Percentiles rank a stretch among this genome's conserved stretches.
Conservation (phyloP, 768 basidiomycete species). For the Pulveroboletus sp. region DNA sequence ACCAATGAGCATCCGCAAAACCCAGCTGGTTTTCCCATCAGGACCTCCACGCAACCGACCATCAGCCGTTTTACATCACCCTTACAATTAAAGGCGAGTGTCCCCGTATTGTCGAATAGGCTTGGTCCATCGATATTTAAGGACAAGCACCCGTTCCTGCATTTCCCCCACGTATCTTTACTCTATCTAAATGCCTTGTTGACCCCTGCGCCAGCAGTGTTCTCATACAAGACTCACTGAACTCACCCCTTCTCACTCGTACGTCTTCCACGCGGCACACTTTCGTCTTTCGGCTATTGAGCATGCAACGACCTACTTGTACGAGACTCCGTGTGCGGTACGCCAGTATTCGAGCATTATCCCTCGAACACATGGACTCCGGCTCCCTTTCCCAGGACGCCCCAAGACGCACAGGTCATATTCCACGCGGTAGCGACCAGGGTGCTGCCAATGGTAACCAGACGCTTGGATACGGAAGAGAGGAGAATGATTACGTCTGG, state of each 20-base stretch:
- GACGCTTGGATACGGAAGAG: slow-evolving; percentile 73
- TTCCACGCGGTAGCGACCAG: slow-evolving; percentile 65
- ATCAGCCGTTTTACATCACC: slow-evolving; percentile 34
- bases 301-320: slow-evolving; percentile 69
- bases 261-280: slow-evolving; percentile 16
- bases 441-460: slow-evolving; percentile 60
- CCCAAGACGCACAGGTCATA: slow-evolving; percentile 65
- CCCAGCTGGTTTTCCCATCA: slow-evolving; percentile 23
- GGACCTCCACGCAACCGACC: slow-evolving; percentile 25
- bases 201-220: slow-evolving; percentile 20
- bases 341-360: neutral
- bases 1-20: slow-evolving; percentile 17
- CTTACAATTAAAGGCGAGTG: slow-evolving; percentile 28
- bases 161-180: slow-evolving; percentile 7
- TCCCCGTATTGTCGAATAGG: slow-evolving; percentile 16
- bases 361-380: neutral
- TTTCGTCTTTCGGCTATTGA: slow-evolving; percentile 10
- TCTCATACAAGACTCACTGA: slow-evolving; percentile 28
- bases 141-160: slow-evolving; percentile 16
- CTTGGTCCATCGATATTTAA: slow-evolving; percentile 27
- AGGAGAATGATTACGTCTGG: slow-evolving; percentile 65
- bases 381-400: slow-evolving; percentile 34
- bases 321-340: slow-evolving; percentile 51
- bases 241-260: slow-evolving; percentile 22
- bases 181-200: slow-evolving; percentile 4